Evolutionary conservation across 2,329 filamentous ascomycete species (phyloP), one percentile per base, ranked within the genome.

Genomic region (Fusarium bulbicola): DNA sequence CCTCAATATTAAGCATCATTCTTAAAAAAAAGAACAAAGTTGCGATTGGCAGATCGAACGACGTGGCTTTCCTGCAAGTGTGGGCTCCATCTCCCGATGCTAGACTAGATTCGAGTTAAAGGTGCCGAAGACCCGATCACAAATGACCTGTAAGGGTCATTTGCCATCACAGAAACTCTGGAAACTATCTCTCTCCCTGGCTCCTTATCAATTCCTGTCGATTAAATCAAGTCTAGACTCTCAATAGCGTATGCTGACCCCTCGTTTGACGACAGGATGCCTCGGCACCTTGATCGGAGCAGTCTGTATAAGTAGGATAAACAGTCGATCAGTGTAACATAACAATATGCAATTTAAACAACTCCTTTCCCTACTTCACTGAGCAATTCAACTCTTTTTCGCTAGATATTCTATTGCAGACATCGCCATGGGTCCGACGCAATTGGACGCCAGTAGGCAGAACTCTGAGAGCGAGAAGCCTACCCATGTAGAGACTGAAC

Each of bases 331-430:
- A 54, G 15, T 39, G 20, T 39, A 54, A 21, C 24, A 39, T 34
- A 2, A 20, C 0, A 7, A 2, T 20, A 20, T 7, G 0, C 20
- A 40, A 13, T 10, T n/a, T n/a, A 9, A 18, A n/a, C 10, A n/a
- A 40, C 34, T 15, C 3, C 20, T 2, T 16, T 21, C 20, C 14
- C 9, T 16, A 2, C 9, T 2, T 28, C 3, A 28, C 4, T 18
- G 5, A 53, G 1, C 2, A 53, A 28, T 1, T 7, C 24, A 21
- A 21, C 15, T 0, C 16, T 37, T 4, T 7, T 0, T 13, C 4
- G 1, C 10, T 3, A 20, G 3, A 3, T 14, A 15, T 37, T 10
- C 5, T 7, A 6, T 39, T 5, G 10, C 3, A 54, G 7, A 30
- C 4, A n/a, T 10, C 6, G 50, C 50, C 50, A 54, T 54, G 50